These are phyloP conservation scores for Colletotrichum noveboracense DNA, from an alignment of 2,329 filamentous ascomycete genomes.

Conservation along the genomic window DNA sequence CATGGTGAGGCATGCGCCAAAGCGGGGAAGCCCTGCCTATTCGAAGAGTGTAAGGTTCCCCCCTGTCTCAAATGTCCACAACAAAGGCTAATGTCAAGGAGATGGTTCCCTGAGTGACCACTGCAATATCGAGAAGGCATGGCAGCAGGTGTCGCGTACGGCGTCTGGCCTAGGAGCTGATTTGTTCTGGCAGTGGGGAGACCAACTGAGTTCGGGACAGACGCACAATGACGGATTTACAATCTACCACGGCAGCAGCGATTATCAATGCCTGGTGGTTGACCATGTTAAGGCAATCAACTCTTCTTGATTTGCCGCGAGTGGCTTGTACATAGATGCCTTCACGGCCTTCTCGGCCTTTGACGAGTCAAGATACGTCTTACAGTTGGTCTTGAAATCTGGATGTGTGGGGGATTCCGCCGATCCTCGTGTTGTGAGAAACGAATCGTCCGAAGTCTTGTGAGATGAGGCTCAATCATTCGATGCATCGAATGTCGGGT, in stretches of 20 bases:
- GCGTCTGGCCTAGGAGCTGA: slow-evolving; percentile 28
- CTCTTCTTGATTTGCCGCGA: not conserved
- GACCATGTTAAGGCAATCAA: slow-evolving; percentile 30
- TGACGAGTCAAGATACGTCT: not conserved
- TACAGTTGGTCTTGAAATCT: not conserved
- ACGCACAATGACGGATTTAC: slow-evolving; percentile 43
- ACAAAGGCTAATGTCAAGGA: not conserved
- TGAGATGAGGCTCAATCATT: not conserved
- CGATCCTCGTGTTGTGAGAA: not conserved
- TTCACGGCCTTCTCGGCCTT: not conserved
- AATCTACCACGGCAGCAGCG: slow-evolving; percentile 40
- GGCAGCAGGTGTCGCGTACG: slow-evolving; percentile 19
- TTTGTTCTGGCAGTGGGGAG: slow-evolving; percentile 37
- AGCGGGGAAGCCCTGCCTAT: slow-evolving; percentile 33
- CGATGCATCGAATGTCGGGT: not conserved
- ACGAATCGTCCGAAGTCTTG: not conserved
- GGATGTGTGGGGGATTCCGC: not conserved
- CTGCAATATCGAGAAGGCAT: slow-evolving; percentile 52
- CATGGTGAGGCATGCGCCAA: slow-evolving; percentile 31
- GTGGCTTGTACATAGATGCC: not conserved
- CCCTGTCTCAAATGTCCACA: not conserved
- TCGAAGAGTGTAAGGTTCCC: slow-evolving; percentile 34
- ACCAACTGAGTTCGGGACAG: slow-evolving; percentile 37
- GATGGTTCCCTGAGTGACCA: not conserved
- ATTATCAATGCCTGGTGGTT: slow-evolving; percentile 42